Percentiles rank a stretch among this genome's conserved stretches.
Evolutionary conservation across 768 basidiomycete genomes (phyloP).

Genomic region (Kwoniella dejecticola): DNA sequence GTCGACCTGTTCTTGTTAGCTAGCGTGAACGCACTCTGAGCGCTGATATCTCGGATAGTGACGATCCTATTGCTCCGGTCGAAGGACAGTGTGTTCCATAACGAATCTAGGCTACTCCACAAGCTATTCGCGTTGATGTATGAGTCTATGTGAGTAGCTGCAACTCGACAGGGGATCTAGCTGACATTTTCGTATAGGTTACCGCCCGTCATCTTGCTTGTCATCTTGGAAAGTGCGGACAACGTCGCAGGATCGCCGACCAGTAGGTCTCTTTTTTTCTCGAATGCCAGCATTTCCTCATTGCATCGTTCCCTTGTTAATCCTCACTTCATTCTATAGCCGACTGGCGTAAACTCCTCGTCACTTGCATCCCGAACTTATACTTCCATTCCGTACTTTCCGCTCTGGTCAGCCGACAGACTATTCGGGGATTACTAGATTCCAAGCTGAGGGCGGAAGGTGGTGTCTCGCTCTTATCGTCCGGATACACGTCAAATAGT

Average conservation of each 20-base stretch:
- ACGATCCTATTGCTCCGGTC: constrained; percentile 2
- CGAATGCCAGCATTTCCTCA: too few relatives aligned
- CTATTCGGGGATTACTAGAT: constrained; percentile 10
- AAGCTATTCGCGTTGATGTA: constrained; percentile 11
- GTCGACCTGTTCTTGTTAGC: too few relatives aligned
- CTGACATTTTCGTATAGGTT: too few relatives aligned
- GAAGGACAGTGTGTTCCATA: constrained; percentile 12
- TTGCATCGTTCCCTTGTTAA: too few relatives aligned
- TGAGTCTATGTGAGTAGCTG: constrained; percentile 14
- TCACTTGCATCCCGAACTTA: not conserved
- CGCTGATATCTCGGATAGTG: too few relatives aligned
- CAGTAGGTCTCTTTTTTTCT: too few relatives aligned
- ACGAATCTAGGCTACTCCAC: constrained; percentile 7
- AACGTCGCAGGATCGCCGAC: constrained; percentile 6
- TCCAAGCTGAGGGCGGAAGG: constrained; percentile 1
- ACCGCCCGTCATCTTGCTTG: constrained; percentile 7
- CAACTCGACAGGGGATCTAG: too few relatives aligned
- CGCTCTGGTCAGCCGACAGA: constrained; percentile 10
- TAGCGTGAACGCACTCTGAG: too few relatives aligned
- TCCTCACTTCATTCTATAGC: not conserved
- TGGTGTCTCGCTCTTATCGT: not conserved
- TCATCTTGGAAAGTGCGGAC: not conserved
- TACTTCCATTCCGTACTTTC: constrained; percentile 14
- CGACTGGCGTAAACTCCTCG: constrained; percentile 11
- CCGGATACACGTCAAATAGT: too few relatives aligned